Conservation (phyloP, 306 rosid species). For the Pterocarpus macrocarpus region DNA sequence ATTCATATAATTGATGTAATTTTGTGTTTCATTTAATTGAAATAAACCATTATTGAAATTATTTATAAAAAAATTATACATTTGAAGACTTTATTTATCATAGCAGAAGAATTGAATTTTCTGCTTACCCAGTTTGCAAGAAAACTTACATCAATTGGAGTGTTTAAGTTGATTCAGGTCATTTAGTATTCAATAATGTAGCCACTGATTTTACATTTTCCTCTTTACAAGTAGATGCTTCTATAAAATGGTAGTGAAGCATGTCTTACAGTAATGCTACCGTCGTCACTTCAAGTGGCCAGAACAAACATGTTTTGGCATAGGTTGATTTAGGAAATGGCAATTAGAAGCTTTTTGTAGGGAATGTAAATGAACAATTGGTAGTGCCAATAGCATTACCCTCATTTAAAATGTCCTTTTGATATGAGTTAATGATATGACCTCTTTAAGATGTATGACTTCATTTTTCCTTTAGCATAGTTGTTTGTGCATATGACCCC, state of each 20-base stretch:
- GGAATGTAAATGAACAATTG: background rate
- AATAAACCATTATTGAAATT: background rate
- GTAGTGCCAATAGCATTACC: slow-evolving; percentile 3
- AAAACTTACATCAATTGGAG: slow-evolving; percentile 1
- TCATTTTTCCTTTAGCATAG: slow-evolving; percentile 14
- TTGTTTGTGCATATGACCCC: slow-evolving; percentile 33
- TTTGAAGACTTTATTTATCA: background rate
- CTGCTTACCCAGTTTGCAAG: slow-evolving; percentile 12
- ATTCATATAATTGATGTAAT: background rate
- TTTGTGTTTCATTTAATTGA: slow-evolving; percentile 15
- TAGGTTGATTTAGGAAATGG: background rate
- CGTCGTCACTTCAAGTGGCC: background rate
- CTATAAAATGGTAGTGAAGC: background rate
- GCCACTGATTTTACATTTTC: slow-evolving; percentile 6
- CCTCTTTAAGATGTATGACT: background rate
- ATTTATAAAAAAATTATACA: background rate
- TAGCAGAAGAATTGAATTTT: slow-evolving; percentile 17
- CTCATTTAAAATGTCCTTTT: slow-evolving; percentile 12
- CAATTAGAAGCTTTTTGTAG: background rate
- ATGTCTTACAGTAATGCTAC: background rate
- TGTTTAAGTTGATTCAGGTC: slow-evolving; percentile 29
- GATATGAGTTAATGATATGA: background rate
- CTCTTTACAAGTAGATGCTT: slow-evolving; percentile 4
- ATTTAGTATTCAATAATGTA: background rate
- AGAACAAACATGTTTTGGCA: background rate